Percentiles rank a stretch among this genome's conserved stretches.
Conservation (phyloP, 2,329 filamentous ascomycete species). For the Plectosphaerella sp. region DNA sequence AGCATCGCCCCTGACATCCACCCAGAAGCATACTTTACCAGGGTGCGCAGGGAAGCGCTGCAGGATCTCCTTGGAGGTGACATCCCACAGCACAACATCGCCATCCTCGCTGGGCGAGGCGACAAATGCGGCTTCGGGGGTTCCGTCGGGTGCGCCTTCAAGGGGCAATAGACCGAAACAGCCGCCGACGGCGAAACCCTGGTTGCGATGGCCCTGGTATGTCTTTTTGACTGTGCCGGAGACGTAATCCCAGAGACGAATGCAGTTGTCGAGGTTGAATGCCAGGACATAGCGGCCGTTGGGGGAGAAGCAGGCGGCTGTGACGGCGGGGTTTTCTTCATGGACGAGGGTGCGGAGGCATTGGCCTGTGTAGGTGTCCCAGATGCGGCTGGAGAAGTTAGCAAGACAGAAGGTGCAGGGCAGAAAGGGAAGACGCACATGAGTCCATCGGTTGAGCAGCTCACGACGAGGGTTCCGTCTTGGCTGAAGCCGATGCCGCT, state of each 20-base stretch:
- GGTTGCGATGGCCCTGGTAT: slow-evolving; percentile 88
- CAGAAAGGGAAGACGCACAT: slow-evolving; percentile 50
- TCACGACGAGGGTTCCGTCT: slow-evolving; percentile 88
- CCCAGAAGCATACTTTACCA: slow-evolving; percentile 60
- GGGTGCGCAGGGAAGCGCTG: slow-evolving; percentile 54
- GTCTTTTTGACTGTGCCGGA: slow-evolving; percentile 91
- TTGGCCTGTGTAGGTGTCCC: slow-evolving; percentile 93
- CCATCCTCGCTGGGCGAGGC: slow-evolving; percentile 87
- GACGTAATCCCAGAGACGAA: slow-evolving; percentile 94
- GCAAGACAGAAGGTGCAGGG: not conserved
- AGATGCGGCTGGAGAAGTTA: slow-evolving; percentile 61
- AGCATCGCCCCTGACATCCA: slow-evolving; percentile 52
- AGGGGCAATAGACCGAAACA: slow-evolving; percentile 62
- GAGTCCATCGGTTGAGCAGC: slow-evolving; percentile 85
- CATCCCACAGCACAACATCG: slow-evolving; percentile 83
- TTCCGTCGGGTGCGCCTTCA: slow-evolving; percentile 12
- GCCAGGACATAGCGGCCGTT: slow-evolving; percentile 93
- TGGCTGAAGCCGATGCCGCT: slow-evolving; percentile 88
- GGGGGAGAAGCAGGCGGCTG: slow-evolving; percentile 85
- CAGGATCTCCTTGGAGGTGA: slow-evolving; percentile 76
- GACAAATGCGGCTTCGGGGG: slow-evolving; percentile 52
- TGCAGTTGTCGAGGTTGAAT: slow-evolving; percentile 83
- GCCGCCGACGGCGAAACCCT: slow-evolving; percentile 77
- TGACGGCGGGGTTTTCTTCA: slow-evolving; percentile 90
- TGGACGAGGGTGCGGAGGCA: slow-evolving; percentile 92